Percentiles rank a stretch among this genome's conserved stretches.
These are phyloP conservation scores for Colletotrichum phormii DNA, from an alignment of 2,329 filamentous ascomycete species.

Conservation along the genomic window DNA sequence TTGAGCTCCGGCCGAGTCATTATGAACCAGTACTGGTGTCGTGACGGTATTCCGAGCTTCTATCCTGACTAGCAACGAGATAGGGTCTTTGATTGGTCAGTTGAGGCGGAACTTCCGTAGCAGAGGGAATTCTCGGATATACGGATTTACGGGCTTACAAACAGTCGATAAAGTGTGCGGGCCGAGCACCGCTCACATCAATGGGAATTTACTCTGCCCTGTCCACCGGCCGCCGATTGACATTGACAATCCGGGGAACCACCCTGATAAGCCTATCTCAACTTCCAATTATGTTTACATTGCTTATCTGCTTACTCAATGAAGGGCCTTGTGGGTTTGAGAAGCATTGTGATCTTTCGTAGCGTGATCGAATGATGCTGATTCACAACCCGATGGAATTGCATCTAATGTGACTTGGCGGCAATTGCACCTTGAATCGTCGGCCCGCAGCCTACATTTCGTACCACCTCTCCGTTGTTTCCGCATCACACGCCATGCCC, in stretches of 20 bases:
- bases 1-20: neutral
- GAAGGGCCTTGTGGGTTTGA: neutral
- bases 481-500: conserved; percentile 53
- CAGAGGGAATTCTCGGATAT: neutral
- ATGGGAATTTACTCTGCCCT: neutral
- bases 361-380: neutral
- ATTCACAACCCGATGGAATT: neutral
- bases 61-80: neutral
- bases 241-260: neutral
- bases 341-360: neutral
- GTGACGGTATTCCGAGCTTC: neutral
- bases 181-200: neutral
- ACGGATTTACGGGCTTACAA: neutral
- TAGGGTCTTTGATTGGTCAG: neutral
- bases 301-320: conserved; percentile 4
- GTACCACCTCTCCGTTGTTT: neutral
- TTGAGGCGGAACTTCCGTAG: neutral
- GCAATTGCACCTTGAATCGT: neutral
- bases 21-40: neutral
- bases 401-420: neutral
- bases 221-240: neutral
- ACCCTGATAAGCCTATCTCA: neutral
- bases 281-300: neutral
- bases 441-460: neutral
- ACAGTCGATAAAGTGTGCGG: neutral